Evolutionary conservation across 2,329 filamentous ascomycete genomes (phyloP).

Genomic region (Sodiomyces alkalinus): DNA sequence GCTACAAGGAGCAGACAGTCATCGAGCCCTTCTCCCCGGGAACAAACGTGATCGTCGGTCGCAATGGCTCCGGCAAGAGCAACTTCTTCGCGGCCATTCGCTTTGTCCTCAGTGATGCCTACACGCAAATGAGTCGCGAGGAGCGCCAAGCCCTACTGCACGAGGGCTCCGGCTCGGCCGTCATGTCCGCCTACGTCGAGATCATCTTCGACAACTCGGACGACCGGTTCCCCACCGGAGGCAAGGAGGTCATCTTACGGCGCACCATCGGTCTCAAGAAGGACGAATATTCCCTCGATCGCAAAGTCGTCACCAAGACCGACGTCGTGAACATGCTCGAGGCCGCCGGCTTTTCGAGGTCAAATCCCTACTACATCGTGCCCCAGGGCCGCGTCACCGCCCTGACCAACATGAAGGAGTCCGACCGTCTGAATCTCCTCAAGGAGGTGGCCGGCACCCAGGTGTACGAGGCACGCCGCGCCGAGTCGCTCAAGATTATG

Average conservation of each 20-base stretch:
- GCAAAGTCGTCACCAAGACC: constrained; percentile 86
- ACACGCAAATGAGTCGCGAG: constrained; percentile 88
- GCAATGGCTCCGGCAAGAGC: constrained; percentile 98
- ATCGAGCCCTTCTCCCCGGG: constrained; percentile 97
- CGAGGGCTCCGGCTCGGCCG: constrained; percentile 91
- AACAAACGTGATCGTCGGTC: constrained; percentile 95
- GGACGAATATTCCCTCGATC: constrained; percentile 94
- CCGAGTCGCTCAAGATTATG: constrained; percentile 94
- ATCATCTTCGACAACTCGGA: constrained; percentile 98
- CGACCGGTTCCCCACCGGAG: constrained; percentile 85
- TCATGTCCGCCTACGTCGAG: constrained; percentile 99
- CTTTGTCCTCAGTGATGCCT: constrained; percentile 95
- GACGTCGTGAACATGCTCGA: constrained; percentile 94
- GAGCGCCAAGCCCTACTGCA: constrained; percentile 94
- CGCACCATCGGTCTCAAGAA: constrained; percentile 96
- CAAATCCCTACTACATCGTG: constrained; percentile 98
- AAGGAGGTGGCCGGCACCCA: constrained; percentile 98
- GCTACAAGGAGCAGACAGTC: constrained; percentile 98
- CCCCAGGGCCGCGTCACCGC: constrained; percentile 92
- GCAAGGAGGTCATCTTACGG: constrained; percentile 77
- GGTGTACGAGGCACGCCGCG: constrained; percentile 82
- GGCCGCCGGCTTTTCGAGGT: constrained; percentile 89
- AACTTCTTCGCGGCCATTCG: constrained; percentile 99
- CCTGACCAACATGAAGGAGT: constrained; percentile 97
- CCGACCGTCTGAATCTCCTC: constrained; percentile 71